Conservation (phyloP, 2,329 filamentous ascomycete genomes). For the Hypoxylon sp. region DNA sequence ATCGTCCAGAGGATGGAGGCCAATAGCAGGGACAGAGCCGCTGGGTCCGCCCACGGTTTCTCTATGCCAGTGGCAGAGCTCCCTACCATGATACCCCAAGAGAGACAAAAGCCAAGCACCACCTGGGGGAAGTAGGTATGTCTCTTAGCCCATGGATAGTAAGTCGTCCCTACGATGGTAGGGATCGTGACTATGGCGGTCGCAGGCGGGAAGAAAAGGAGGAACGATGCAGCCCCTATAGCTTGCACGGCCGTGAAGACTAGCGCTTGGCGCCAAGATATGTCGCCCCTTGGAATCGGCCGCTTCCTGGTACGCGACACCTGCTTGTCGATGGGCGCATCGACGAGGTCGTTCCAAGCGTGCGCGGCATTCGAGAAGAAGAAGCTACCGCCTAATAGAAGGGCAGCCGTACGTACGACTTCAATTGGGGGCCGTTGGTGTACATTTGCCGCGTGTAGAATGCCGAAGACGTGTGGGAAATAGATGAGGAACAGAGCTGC, state of each 20-base stretch:
- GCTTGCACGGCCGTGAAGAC: slow-evolving; percentile 50
- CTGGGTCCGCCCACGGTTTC: slow-evolving; percentile 39
- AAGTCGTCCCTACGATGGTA: slow-evolving; percentile 47
- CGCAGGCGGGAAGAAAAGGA: slow-evolving; percentile 43
- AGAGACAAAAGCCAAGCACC: slow-evolving; percentile 53
- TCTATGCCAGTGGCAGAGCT: neutral
- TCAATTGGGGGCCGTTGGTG: slow-evolving; percentile 35
- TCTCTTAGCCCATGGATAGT: slow-evolving; percentile 55
- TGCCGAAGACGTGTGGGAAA: slow-evolving; percentile 52
- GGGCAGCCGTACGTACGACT: slow-evolving; percentile 31
- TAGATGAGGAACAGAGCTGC: slow-evolving; percentile 51
- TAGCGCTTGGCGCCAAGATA: slow-evolving; percentile 48
- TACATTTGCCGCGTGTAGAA: slow-evolving; percentile 46
- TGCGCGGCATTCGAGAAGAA: slow-evolving; percentile 53
- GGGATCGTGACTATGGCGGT: slow-evolving; percentile 46
- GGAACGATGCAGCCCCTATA: slow-evolving; percentile 43
- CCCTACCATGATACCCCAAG: slow-evolving; percentile 52
- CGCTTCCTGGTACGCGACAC: slow-evolving; percentile 51
- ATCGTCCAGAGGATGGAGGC: slow-evolving; percentile 51
- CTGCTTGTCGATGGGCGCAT: slow-evolving; percentile 52
- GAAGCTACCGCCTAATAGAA: slow-evolving; percentile 48
- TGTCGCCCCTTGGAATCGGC: slow-evolving; percentile 53
- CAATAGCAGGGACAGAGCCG: slow-evolving; percentile 46
- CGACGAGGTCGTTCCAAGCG: slow-evolving; percentile 55
- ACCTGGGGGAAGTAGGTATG: slow-evolving; percentile 54